Evolutionary conservation across 2,329 filamentous ascomycete species (phyloP), one percentile per base, ranked within the genome.

Genomic region (Fusarium begoniae): DNA sequence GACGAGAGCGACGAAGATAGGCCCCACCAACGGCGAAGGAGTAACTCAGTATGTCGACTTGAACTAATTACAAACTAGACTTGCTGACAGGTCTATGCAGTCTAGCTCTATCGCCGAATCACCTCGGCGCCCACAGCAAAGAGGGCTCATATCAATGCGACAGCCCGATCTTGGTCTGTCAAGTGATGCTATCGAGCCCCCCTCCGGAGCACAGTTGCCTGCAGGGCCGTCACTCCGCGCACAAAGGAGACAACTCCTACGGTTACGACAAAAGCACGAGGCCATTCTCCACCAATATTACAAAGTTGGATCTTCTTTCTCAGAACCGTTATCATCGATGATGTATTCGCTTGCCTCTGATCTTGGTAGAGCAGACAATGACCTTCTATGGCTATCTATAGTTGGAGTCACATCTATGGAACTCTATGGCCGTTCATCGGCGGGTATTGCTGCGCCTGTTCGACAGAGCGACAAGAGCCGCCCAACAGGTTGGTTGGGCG

Each of bases 401-500:
- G 94, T 99, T 32, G 96, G 96, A 11, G 94, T 98, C 41, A 95
- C 93, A n/a, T 97, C 95, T 22, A 92, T 97, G 83, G 95, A 98
- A 80, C 88, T 98, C 2, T 97, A 96, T 75, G 95, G 95, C 22
- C 91, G 94, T 63, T 96, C 94, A 26, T 94, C 93, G 50, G 92
- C 93, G 18, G 94, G 94, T 30, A 87, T 96, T 37, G 92, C 93
- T 24, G 87, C 90, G 5, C 85, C 88, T 2, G 85, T 89, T 20
- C 86, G 87, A 44, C 82, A 83, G 70, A 91, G 84, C 73, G 91
- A 88, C 80, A 87, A 83, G 69, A 90, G 80, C 79, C 86, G 81
- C 57, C 89, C 81, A 76, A 90, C 91, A 30, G 94, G 94, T 26
- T 96, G 94, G 94, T 90, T 94, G 79, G 94, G 94, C 26, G 89